Evolutionary conservation across 2,329 filamentous ascomycete genomes (phyloP), one percentile per base, ranked within the genome.

Genomic region (Karstenula rhodostoma): DNA sequence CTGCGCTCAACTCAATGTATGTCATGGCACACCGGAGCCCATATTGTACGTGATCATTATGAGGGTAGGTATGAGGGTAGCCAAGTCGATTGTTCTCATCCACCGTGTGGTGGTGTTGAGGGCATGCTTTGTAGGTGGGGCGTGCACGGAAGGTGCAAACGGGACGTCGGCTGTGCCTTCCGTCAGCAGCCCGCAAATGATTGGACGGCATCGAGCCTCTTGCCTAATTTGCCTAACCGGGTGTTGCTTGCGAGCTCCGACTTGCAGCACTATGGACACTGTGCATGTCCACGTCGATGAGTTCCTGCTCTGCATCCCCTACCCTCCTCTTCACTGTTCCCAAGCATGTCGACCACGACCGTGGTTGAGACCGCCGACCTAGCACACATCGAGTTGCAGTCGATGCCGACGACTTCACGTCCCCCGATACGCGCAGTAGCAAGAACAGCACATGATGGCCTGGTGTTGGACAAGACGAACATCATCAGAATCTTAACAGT

Each of bases 401-500:
- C 59, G 3, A n/a, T 56, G 23, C 35, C 40, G 8, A 37, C 32
- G n/a, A 25, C 3, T 29, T n/a, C 44, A 2, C 19, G 35, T 50
- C 43, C 32, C 19, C 4, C 52, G 15, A 12, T 32, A 19, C 44
- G 32, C 4, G 4, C 23, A 25, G 33, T 22, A 25, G 33, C 13
- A 23, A 51, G 29, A 22, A 32, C 5, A 27, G 19, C 40, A 40
- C 49, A 15, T n/a, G 58, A 63, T 35, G 52, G 53, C 10, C 51
- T 55, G 10, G 13, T 25, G 1, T 22, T 67, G 8, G 66, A 53
- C 9, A 66, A 49, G 42, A 51, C 55, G 22, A 67, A 46, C 19
- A 23, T 62, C 32, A 15, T 85, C 37, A 88, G 86, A 68, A 73
- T 89, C 2, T 56, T 84, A 40, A 62, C 59, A 43, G 5, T 79